Evolutionary conservation across 495 filamentous ascomycete species (phyloP), one percentile per base, ranked within the genome.

Genomic region (Penicillium diatomitis): DNA sequence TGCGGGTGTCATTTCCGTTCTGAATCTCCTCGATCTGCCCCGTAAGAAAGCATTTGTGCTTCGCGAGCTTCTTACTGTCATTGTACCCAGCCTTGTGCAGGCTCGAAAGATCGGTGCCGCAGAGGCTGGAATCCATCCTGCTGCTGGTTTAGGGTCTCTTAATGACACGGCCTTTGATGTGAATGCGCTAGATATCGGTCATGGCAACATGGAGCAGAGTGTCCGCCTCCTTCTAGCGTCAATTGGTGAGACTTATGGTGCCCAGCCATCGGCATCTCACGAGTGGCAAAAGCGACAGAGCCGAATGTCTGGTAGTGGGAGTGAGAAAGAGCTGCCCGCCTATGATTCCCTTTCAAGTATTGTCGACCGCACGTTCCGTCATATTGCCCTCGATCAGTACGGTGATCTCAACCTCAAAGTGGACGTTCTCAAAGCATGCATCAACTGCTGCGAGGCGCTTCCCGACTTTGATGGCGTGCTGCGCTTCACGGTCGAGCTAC

Each of bases 91-190:
- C 1, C 71, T 98, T 31, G 84, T 95, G n/a, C 87, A 95, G 63
- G 94, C 94, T 10, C 76, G 92, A 36, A 96, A 94, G 47, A 76
- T 88, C 47, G 89, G 90, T 32, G 94, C 92, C 46, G 92, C 94
- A 12, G 92, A 96, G 55, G 84, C 91, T 48, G 92, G 94, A 4
- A 85, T 98, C 39, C 92, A 97, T 65, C 94, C 94, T 40, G 90
- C 89, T 29, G 89, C 92, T 27, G 88, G 86, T 2, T 66, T 94
- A 37, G 79, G 82, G 8, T 82, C 82, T 51, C 66, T 90, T 27
- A 75, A 65, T 45, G 72, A 75, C 46, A 66, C 69, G 4, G 60
- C 71, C 2, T 74, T 73, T 49, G 69, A 74, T 53, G 70, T 83
- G n/a, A 81, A 80, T 33, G 79, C 84, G 6, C 66, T 92, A 42